A percentile compares a stretch with the other conserved stretches of the same genome.
phyloP scores from a whole-genome alignment of 306 rosid species.

The Begonia loranthoides region DNA sequence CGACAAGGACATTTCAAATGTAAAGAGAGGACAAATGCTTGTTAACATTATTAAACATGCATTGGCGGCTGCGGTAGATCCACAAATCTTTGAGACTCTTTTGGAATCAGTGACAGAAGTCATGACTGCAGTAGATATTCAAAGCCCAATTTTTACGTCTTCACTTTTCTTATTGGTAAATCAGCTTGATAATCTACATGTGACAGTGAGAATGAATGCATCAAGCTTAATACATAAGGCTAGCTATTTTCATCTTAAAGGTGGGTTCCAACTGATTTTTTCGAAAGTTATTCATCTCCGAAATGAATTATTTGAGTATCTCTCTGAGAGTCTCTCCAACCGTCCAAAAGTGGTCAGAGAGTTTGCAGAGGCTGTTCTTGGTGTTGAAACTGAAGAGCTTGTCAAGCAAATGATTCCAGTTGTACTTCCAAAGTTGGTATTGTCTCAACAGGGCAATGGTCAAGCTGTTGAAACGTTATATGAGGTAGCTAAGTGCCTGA shows the following conservation, averaged over 20 bases:
- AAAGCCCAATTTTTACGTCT: slow-evolving; percentile 39
- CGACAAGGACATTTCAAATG: slow-evolving; percentile 24
- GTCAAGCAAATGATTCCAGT: slow-evolving; percentile 72
- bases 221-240: slow-evolving; percentile 72
- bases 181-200: slow-evolving; percentile 69
- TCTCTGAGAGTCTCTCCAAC: slow-evolving; percentile 49
- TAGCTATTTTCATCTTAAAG: slow-evolving; percentile 58
- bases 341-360: slow-evolving; percentile 66
- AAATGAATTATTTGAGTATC: slow-evolving; percentile 62
- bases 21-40: slow-evolving; percentile 46
- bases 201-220: slow-evolving; percentile 62
- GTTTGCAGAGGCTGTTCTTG: slow-evolving; percentile 81
- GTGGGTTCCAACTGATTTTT: slow-evolving; percentile 49
- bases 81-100: slow-evolving; percentile 51
- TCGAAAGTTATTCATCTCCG: slow-evolving; percentile 57
- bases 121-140: slow-evolving; percentile 56
- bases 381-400: slow-evolving; percentile 62
- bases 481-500: slow-evolving; percentile 65
- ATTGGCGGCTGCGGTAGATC: slow-evolving; percentile 34
- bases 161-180: slow-evolving; percentile 74
- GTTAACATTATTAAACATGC: slow-evolving; percentile 46
- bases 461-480: slow-evolving; percentile 57
- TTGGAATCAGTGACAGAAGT: slow-evolving; percentile 71
- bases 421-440: slow-evolving; percentile 88
- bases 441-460: slow-evolving; percentile 51